These are phyloP conservation scores for Endocarpon pusillum DNA, from an alignment of 495 filamentous ascomycete species.

Conservation along the genomic window DNA sequence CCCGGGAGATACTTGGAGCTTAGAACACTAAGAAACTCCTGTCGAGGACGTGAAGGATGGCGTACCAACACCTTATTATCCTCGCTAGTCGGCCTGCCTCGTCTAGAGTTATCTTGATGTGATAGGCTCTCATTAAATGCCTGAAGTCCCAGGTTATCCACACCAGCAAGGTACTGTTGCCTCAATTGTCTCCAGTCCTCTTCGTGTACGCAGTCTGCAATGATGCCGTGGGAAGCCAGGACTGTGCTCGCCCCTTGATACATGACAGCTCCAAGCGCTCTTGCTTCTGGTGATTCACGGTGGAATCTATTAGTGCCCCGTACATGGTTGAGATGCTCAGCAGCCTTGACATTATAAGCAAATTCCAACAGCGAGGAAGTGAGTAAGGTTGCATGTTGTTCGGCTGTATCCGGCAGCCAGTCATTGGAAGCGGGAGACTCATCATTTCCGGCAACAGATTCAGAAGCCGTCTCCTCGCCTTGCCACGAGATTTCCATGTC, in stretches of 20 bases:
- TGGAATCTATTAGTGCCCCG: constrained; percentile 19
- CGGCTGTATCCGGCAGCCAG: constrained; percentile 2
- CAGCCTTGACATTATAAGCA: constrained; percentile 26
- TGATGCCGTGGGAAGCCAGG: constrained; percentile 21
- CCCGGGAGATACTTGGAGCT: constrained; percentile 1
- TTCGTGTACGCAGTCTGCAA: constrained; percentile 23
- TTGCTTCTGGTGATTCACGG: constrained; percentile 26
- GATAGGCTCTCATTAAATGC: constrained; percentile 22
- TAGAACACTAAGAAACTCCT: constrained; percentile 8
- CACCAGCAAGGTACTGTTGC: constrained; percentile 26
- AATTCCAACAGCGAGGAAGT: constrained; percentile 28
- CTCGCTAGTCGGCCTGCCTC: constrained; percentile 5
- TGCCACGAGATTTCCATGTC: no score
- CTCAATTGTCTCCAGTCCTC: constrained; percentile 21
- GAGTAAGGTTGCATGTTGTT: constrained; percentile 27
- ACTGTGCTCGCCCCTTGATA: constrained; percentile 26
- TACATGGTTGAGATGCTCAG: constrained; percentile 27
- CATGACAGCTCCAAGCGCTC: constrained; percentile 24
- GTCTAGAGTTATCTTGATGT: constrained; percentile 19
- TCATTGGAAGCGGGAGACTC: no score
- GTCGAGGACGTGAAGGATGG: constrained; percentile 4
- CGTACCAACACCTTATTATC: neutral
- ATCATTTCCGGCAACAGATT: no score
- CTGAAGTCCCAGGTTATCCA: constrained; percentile 23
- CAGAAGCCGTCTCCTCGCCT: no score